Evolutionary conservation across 179 eudicot species (phyloP).

Genomic region (Gypsophila paniculata): DNA sequence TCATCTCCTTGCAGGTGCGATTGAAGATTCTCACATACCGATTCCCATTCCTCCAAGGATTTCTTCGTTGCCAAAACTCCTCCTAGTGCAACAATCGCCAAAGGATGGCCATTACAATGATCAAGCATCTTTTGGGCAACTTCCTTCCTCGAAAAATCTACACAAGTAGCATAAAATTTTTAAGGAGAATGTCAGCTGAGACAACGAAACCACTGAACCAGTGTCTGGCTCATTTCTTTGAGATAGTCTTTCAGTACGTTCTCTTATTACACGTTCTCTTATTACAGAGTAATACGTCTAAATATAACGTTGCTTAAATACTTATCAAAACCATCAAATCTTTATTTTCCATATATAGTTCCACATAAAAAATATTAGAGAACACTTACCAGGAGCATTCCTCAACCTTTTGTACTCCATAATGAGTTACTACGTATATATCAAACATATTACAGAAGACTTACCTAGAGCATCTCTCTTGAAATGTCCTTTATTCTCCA

Average conservation of each 20-base stretch:
- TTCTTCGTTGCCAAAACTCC: slow-evolving; percentile 35
- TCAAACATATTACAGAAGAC: not conserved
- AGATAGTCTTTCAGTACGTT: not conserved
- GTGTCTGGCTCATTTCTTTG: not conserved
- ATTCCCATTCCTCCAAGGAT: slow-evolving; percentile 31
- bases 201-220: not conserved
- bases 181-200: not conserved
- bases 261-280: no score
- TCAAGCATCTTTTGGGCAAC: slow-evolving; percentile 32
- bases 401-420: no score
- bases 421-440: no score
- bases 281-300: no score
- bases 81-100: slow-evolving; percentile 38
- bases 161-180: not conserved
- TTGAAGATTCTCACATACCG: slow-evolving; percentile 23
- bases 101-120: slow-evolving; percentile 43
- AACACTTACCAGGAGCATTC: not conserved
- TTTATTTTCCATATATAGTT: no score
- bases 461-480: not conserved
- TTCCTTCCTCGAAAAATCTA: not conserved
- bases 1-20: slow-evolving; percentile 22
- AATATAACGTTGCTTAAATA: not conserved
- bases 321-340: not conserved
- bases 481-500: not conserved
- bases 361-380: not conserved